Percentiles rank a stretch among this genome's conserved stretches.
Conservation (phyloP, 352 stramenopile genomes). For the Globisporangium recalcitrans region DNA sequence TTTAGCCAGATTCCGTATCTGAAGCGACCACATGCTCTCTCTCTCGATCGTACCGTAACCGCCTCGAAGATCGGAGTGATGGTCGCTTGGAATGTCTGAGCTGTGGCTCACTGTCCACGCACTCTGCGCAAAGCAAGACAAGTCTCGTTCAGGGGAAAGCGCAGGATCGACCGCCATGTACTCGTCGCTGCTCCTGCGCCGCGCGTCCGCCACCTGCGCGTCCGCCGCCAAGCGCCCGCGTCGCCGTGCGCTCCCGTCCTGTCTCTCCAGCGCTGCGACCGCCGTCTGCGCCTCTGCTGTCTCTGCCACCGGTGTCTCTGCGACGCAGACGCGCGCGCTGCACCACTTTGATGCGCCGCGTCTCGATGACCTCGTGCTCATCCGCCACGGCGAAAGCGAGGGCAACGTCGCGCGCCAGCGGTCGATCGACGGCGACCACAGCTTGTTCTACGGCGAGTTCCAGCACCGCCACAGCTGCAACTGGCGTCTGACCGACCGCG, state of each 20-base stretch:
- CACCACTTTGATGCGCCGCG: constrained; percentile 39
- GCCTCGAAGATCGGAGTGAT: constrained; percentile 2
- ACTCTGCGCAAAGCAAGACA: constrained; percentile 2
- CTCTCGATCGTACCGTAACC: too few relatives aligned
- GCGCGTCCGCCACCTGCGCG: constrained; percentile 3
- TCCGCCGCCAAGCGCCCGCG: constrained; percentile 7
- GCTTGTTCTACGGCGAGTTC: constrained; percentile 84
- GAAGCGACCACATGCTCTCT: not conserved
- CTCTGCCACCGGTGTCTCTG: not conserved
- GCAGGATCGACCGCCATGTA: constrained; percentile 9
- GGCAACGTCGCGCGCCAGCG: constrained; percentile 83
- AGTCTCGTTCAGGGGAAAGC: not conserved
- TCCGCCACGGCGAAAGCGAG: constrained; percentile 86
- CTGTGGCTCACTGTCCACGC: constrained; percentile 8
- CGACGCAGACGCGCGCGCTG: constrained; percentile 11
- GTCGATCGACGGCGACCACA: constrained; percentile 80
- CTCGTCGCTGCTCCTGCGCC: constrained; percentile 16
- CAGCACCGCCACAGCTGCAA: constrained; percentile 86
- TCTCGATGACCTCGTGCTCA: constrained; percentile 79
- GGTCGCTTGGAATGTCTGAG: constrained; percentile 7
- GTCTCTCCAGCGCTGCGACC: constrained; percentile 1
- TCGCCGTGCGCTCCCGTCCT: constrained; percentile 7
- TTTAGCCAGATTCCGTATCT: not conserved
- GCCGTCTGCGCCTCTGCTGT: not conserved
- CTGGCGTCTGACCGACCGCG: constrained; percentile 85